Conservation (phyloP, 1,284 basidiomycete species). For the Phellopilus nigrolimitatus region DNA sequence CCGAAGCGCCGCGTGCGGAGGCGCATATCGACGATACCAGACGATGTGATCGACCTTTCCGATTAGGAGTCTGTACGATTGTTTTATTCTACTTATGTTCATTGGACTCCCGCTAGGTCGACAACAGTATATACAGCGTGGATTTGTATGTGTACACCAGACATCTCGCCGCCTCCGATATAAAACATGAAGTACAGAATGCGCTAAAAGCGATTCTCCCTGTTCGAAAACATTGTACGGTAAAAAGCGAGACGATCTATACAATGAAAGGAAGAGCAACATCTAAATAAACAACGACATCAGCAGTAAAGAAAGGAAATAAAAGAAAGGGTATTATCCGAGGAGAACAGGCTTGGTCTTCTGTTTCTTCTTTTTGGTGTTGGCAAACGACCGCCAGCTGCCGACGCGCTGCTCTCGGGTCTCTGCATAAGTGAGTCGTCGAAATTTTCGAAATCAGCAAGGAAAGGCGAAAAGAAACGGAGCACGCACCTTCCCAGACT, state of each 20-base stretch:
- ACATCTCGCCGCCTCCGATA: too few relatives aligned
- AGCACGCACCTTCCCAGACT: conserved; percentile 68
- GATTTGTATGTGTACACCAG: neutral
- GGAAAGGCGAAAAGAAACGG: neutral
- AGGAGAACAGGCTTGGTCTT: conserved; percentile 62
- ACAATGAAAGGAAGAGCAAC: neutral
- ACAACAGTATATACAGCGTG: neutral
- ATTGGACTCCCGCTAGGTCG: neutral
- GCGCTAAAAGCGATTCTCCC: too few relatives aligned
- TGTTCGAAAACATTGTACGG: too few relatives aligned
- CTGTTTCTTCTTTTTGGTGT: conserved; percentile 65
- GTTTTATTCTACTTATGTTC: neutral
- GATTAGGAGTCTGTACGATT: conserved; percentile 30
- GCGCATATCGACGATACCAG: conserved; percentile 28
- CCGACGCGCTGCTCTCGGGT: conserved; percentile 75
- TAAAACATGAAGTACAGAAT: too few relatives aligned
- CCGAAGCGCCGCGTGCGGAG: conserved; percentile 49
- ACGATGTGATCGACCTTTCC: conserved; percentile 47
- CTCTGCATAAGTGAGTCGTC: conserved; percentile 39
- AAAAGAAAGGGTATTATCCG: conserved; percentile 38
- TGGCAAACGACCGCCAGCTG: conserved; percentile 71
- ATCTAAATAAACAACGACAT: conserved; percentile 6
- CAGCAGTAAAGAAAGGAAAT: neutral
- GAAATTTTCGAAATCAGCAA: conserved; percentile 3
- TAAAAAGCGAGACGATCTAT: neutral